A percentile compares a stretch with the other conserved stretches of the same genome.
Conservation (phyloP, 1,139 yeast genomes). For the Taphrina wiesneri region DNA sequence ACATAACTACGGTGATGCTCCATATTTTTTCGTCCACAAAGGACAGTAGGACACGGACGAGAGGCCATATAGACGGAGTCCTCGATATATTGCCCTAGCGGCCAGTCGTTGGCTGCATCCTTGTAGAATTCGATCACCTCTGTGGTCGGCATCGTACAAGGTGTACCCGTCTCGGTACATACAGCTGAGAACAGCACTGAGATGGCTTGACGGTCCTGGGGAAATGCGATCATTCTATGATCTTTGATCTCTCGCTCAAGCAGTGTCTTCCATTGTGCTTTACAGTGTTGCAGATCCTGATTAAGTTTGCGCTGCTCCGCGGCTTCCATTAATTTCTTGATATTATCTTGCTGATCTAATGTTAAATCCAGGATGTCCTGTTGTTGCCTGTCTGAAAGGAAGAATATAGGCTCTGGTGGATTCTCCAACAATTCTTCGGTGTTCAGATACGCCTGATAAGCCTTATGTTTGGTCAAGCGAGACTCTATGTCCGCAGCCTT, state of each 20-base stretch:
- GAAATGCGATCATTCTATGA: conserved; percentile 52
- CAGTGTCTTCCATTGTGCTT: conserved; percentile 63
- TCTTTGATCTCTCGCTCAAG: conserved; percentile 46
- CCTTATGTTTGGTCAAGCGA: conserved; percentile 40
- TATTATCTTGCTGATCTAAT: conserved; percentile 24
- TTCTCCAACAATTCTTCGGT: conserved; percentile 8
- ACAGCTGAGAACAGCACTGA: conserved; percentile 79
- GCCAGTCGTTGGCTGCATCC: conserved; percentile 69
- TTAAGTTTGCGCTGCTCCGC: conserved; percentile 26
- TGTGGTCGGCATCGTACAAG: conserved; percentile 86
- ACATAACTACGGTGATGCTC: conserved; percentile 87
- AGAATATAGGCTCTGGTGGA: conserved; percentile 13
- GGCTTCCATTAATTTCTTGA: conserved; percentile 17
- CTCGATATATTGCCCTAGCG: conserved; percentile 86
- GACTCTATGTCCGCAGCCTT: conserved; percentile 47
- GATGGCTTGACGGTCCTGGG: conserved; percentile 74
- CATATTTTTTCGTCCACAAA: conserved; percentile 68
- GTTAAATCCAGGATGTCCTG: conserved; percentile 23
- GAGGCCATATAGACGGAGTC: conserved; percentile 70
- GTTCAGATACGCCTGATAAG: conserved; percentile 6
- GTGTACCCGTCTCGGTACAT: conserved; percentile 80
- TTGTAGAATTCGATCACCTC: conserved; percentile 83
- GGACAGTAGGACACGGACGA: conserved; percentile 64
- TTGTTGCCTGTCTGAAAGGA: conserved; percentile 17
- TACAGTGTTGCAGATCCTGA: conserved; percentile 38